Conservation (phyloP, 345 rosid species). For the Cardamine occulta region DNA sequence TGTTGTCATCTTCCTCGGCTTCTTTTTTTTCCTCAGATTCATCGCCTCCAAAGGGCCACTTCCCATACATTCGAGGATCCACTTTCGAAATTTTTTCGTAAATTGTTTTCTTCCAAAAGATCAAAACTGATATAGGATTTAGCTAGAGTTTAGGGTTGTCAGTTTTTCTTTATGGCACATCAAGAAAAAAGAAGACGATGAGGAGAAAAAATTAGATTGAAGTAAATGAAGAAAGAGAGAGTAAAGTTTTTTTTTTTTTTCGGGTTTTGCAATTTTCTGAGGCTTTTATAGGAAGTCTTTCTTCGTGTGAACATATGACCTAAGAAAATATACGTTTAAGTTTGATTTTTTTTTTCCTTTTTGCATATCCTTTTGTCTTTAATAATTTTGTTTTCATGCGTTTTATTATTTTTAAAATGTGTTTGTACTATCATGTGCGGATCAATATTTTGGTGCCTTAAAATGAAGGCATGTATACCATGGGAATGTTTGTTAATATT, state of each 20-base stretch:
- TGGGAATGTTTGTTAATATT: constrained; percentile 35
- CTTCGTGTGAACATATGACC: constrained; percentile 46
- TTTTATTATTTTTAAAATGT: background rate
- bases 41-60: constrained; percentile 51
- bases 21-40: constrained; percentile 53
- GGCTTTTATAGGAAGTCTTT: constrained; percentile 26
- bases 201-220: constrained; percentile 30
- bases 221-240: constrained; percentile 24
- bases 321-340: background rate
- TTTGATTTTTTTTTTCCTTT: background rate
- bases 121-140: constrained; percentile 8
- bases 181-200: constrained; percentile 26
- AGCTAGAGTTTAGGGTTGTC: constrained; percentile 20
- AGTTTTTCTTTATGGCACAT: constrained; percentile 10
- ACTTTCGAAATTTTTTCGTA: constrained; percentile 2
- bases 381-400: background rate
- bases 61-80: constrained; percentile 55
- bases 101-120: background rate
- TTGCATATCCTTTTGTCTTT: constrained; percentile 6
- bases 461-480: constrained; percentile 15
- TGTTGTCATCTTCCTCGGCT: constrained; percentile 49
- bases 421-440: constrained; percentile 34
- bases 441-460: background rate
- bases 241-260: constrained; percentile 12
- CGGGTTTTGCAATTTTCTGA: background rate